phyloP scores from a whole-genome alignment of 2,329 filamentous ascomycete species.

The Colletotrichum simmondsii region DNA sequence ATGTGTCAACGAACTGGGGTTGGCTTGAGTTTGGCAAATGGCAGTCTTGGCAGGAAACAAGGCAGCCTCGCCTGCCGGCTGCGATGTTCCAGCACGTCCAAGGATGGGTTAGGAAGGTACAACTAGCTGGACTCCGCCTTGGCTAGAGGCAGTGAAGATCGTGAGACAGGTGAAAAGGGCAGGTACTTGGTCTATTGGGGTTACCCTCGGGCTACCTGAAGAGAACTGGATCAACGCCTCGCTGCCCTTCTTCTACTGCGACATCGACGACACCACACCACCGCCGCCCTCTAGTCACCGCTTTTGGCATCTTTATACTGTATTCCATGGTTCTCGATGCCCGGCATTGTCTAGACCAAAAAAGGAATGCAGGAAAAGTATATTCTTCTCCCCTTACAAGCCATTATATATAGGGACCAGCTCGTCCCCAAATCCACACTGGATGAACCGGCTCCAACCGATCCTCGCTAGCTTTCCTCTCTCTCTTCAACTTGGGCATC shows the following conservation, averaged over 20 bases:
- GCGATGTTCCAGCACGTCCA: background rate
- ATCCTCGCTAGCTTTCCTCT: background rate
- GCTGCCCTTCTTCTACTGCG: background rate
- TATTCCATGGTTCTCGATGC: background rate
- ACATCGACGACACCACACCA: background rate
- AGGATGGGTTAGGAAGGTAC: background rate
- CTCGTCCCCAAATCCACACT: background rate
- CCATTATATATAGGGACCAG: slow-evolving; percentile 5
- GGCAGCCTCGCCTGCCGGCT: background rate
- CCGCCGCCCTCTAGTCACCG: background rate
- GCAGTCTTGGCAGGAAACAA: background rate
- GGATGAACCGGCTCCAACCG: background rate
- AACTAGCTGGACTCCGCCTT: background rate
- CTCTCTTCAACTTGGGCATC: background rate
- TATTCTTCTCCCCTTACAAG: background rate
- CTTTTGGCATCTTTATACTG: background rate
- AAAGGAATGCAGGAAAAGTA: background rate
- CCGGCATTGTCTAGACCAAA: background rate
- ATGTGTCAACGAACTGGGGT: background rate
- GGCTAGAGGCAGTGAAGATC: background rate
- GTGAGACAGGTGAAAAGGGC: background rate
- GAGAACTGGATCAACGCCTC: background rate
- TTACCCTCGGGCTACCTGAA: background rate
- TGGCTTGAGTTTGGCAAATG: background rate
- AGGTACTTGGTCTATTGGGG: background rate